Conservation (phyloP, 108 stramenopile genomes). For the Mayamaea pseudoterrestris region DNA sequence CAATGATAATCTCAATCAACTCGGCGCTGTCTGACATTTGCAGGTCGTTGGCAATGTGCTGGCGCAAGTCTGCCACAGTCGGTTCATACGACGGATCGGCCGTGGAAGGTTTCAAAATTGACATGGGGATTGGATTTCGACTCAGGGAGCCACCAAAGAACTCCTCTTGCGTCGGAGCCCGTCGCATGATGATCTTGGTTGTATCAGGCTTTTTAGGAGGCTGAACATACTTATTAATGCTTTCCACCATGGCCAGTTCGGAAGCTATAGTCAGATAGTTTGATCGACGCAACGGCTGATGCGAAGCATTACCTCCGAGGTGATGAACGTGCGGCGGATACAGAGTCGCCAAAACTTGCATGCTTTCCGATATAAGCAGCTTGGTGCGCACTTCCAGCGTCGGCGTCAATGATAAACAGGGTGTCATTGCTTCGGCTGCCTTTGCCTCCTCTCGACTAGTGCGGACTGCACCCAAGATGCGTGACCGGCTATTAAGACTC, state of each 20-base stretch:
- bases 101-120: constrained; percentile 16
- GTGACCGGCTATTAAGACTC: constrained; percentile 20
- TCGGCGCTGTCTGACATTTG: constrained; percentile 79
- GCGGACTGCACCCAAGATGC: constrained; percentile 14
- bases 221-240: constrained; percentile 48
- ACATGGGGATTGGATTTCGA: constrained; percentile 56
- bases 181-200: constrained; percentile 61
- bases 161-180: constrained; percentile 82
- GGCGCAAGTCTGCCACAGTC: constrained; percentile 52
- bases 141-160: constrained; percentile 69
- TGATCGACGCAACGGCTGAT: neutral
- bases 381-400: constrained; percentile 29
- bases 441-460: constrained; percentile 12
- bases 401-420: constrained; percentile 1
- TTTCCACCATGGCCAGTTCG: constrained; percentile 39
- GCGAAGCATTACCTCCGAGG: neutral
- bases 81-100: constrained; percentile 36
- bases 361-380: constrained; percentile 36
- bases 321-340: constrained; percentile 11
- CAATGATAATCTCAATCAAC: constrained; percentile 61
- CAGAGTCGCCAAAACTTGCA: constrained; percentile 41
- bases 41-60: constrained; percentile 66
- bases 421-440: neutral
- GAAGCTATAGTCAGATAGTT: constrained; percentile 22
- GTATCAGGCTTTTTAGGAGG: constrained; percentile 72